phyloP scores from a whole-genome alignment of 2,329 filamentous ascomycete species.

The Epichloe sibirici region DNA sequence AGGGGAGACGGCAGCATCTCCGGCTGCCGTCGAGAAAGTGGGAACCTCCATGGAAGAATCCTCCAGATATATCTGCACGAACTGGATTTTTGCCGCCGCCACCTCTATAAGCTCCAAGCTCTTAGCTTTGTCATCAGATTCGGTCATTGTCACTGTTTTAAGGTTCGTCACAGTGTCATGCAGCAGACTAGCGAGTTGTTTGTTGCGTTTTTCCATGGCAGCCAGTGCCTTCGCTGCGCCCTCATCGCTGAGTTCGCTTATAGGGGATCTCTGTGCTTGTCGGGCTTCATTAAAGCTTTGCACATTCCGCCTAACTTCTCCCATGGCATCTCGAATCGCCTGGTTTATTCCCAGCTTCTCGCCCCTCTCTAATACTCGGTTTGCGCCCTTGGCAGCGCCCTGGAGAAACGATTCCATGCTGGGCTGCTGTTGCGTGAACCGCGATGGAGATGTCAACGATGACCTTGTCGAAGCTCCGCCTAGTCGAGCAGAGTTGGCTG shows the following conservation, averaged over 20 bases:
- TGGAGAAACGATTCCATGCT: slow-evolving; percentile 61
- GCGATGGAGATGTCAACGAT: slow-evolving; percentile 33
- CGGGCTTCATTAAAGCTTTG: slow-evolving; percentile 50
- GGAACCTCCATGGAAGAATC: slow-evolving; percentile 43
- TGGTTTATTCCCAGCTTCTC: slow-evolving; percentile 72
- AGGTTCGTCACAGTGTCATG: slow-evolving; percentile 53
- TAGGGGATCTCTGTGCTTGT: slow-evolving; percentile 26
- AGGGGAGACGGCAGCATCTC: not conserved
- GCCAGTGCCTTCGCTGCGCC: slow-evolving; percentile 26
- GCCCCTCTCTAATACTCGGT: slow-evolving; percentile 58
- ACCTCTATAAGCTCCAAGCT: slow-evolving; percentile 43
- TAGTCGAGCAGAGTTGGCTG: slow-evolving; percentile 24
- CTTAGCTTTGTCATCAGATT: slow-evolving; percentile 35
- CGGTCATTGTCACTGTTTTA: slow-evolving; percentile 43
- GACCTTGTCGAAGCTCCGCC: slow-evolving; percentile 30
- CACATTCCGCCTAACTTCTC: slow-evolving; percentile 67
- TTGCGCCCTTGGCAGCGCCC: slow-evolving; percentile 64
- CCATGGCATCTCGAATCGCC: slow-evolving; percentile 68
- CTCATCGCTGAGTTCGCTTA: slow-evolving; percentile 24
- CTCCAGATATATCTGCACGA: slow-evolving; percentile 49
- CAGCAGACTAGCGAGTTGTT: slow-evolving; percentile 54
- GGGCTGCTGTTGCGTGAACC: slow-evolving; percentile 43
- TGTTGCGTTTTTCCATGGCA: slow-evolving; percentile 52
- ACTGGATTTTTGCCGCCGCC: slow-evolving; percentile 50
- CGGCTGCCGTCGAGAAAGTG: not conserved